phyloP scores from a whole-genome alignment of 192 early-diverging fungal species.

The Coemansia sp. region DNA sequence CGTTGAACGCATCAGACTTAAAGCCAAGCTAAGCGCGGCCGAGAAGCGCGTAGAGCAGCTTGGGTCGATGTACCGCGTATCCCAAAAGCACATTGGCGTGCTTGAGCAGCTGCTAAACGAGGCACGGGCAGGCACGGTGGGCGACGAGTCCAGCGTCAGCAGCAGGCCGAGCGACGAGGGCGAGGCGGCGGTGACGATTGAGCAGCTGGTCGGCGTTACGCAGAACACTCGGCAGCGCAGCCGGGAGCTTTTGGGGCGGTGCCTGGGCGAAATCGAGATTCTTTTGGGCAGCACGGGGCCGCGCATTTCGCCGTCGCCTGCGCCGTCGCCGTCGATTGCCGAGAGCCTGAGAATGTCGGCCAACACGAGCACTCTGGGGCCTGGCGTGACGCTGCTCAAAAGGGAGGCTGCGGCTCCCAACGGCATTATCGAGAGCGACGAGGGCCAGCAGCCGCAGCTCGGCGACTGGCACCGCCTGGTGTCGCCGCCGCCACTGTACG shows the following conservation, averaged over 20 bases:
- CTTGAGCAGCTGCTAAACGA: constrained; percentile 25
- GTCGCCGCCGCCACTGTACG: not conserved
- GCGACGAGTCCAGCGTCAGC: not conserved
- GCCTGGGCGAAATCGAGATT: constrained; percentile 36
- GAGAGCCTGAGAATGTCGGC: not conserved
- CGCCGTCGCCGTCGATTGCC: not conserved
- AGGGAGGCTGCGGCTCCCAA: not conserved
- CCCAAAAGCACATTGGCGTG: constrained; percentile 32
- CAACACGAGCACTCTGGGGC: not conserved
- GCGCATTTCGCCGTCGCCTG: not conserved
- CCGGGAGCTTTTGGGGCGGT: constrained; percentile 26
- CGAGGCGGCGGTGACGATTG: not conserved
- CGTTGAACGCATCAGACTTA: constrained; percentile 45
- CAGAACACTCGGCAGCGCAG: constrained; percentile 17
- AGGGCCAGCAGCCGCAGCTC: too few species aligned
- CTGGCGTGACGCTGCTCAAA: not conserved
- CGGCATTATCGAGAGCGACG: not conserved
- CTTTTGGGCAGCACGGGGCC: constrained; percentile 11
- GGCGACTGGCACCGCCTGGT: not conserved
- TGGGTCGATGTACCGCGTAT: constrained; percentile 13
- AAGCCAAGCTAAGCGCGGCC: constrained; percentile 31
- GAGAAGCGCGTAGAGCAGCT: constrained; percentile 45
- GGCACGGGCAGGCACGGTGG: not conserved
- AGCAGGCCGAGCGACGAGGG: not conserved
- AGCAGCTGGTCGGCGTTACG: constrained; percentile 20